Conservation (phyloP, 257 asterid species). For the Solanum chiquidenum region DNA sequence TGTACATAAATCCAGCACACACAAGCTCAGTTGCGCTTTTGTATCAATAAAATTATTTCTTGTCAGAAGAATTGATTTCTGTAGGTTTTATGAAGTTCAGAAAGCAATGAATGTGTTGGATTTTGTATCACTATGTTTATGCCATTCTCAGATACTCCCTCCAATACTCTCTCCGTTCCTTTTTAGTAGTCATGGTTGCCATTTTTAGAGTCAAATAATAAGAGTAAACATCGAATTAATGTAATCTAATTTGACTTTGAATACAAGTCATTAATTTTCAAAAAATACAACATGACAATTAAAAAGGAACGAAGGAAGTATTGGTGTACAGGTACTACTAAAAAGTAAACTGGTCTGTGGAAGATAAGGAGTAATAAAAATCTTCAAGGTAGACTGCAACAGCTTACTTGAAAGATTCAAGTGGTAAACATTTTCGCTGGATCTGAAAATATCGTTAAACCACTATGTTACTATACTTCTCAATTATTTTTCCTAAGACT, state of each 20-base stretch:
- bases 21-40: neutral
- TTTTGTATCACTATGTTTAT: neutral
- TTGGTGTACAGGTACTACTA: neutral
- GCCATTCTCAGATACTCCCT: too few species aligned
- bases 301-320: too few species aligned
- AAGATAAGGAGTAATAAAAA: neutral
- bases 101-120: neutral
- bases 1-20: neutral
- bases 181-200: too few species aligned
- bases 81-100: neutral
- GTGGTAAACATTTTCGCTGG: neutral
- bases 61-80: neutral
- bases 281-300: too few species aligned
- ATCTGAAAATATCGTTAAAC: neutral
- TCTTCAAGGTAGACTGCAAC: neutral
- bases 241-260: too few species aligned
- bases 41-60: neutral
- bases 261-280: fast-evolving
- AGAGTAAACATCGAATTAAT: too few species aligned
- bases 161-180: neutral
- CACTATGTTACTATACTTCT: fast-evolving
- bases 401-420: neutral
- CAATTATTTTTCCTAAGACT: neutral
- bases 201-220: neutral
- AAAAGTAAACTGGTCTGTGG: neutral